Evolutionary conservation across 2,329 filamentous ascomycete genomes (phyloP).

Genomic region (Clonostachys solani): DNA sequence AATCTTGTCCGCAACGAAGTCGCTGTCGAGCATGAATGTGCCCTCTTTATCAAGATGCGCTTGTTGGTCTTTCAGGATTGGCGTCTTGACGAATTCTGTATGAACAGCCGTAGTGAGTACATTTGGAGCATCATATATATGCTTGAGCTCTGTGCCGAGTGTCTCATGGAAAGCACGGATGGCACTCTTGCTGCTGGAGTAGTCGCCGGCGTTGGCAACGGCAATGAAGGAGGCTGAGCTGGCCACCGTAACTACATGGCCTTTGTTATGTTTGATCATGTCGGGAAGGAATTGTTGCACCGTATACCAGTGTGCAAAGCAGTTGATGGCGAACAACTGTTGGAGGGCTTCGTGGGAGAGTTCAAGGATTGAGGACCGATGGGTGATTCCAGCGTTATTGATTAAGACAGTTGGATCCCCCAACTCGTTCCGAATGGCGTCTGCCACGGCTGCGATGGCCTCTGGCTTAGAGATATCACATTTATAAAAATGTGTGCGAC

Average conservation of each 20-base stretch:
- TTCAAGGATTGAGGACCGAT: slow-evolving; percentile 54
- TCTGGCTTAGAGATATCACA: slow-evolving; percentile 36
- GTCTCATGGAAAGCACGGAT: slow-evolving; percentile 65
- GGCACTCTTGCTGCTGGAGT: slow-evolving; percentile 61
- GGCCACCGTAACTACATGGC: slow-evolving; percentile 67
- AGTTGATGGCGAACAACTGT: slow-evolving; percentile 66
- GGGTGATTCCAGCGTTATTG: slow-evolving; percentile 65
- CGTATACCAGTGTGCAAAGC: slow-evolving; percentile 60
- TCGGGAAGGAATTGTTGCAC: slow-evolving; percentile 61
- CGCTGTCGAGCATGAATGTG: slow-evolving; percentile 7
- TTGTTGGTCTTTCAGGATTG: slow-evolving; percentile 19
- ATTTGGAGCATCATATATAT: slow-evolving; percentile 53
- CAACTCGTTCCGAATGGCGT: slow-evolving; percentile 31
- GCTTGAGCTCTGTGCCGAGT: slow-evolving; percentile 48
- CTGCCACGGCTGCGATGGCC: slow-evolving; percentile 36
- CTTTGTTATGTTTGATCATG: slow-evolving; percentile 61
- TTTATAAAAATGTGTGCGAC: slow-evolving; percentile 21
- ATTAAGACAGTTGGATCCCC: slow-evolving; percentile 65
- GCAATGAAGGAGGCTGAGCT: slow-evolving; percentile 58
- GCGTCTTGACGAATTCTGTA: slow-evolving; percentile 48
- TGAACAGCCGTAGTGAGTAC: slow-evolving; percentile 62
- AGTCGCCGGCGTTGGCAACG: slow-evolving; percentile 60
- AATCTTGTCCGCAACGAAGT: slow-evolving; percentile 33
- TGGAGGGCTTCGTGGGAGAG: slow-evolving; percentile 50
- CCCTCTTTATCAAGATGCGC: not conserved